A percentile compares a stretch with the other conserved stretches of the same genome.
These are phyloP conservation scores for Arthroderma sp. DNA, from an alignment of 2,329 filamentous ascomycete genomes.

Conservation along the genomic window DNA sequence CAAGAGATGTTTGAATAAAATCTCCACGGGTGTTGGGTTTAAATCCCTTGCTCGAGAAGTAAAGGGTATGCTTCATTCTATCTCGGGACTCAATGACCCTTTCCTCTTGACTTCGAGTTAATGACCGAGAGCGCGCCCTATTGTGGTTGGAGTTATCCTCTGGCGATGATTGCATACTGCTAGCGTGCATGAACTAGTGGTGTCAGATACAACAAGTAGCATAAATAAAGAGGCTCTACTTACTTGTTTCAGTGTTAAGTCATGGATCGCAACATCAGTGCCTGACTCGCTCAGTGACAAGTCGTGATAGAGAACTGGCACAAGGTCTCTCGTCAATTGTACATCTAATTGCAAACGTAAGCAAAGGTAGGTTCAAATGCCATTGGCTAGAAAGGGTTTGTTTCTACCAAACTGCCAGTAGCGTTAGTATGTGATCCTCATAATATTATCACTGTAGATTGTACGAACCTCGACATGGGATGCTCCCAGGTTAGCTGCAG, in stretches of 20 bases:
- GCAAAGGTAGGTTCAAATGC: slow-evolving; percentile 8
- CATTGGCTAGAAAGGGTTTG: neutral
- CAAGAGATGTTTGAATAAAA: slow-evolving; percentile 29
- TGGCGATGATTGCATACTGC: slow-evolving; percentile 16
- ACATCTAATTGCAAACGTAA: slow-evolving; percentile 21
- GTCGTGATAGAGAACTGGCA: slow-evolving; percentile 34
- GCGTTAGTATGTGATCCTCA: neutral
- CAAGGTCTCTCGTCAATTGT: slow-evolving; percentile 32
- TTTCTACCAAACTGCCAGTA: slow-evolving; percentile 16
- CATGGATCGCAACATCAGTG: slow-evolving; percentile 32
- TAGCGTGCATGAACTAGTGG: slow-evolving; percentile 22
- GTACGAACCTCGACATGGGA: slow-evolving; percentile 26
- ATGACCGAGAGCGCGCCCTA: slow-evolving; percentile 18
- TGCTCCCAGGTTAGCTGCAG: slow-evolving; percentile 25
- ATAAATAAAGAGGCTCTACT: neutral
- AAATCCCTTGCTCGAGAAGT: slow-evolving; percentile 30
- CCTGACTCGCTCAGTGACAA: slow-evolving; percentile 35
- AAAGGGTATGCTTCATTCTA: slow-evolving; percentile 31
- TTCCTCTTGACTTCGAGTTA: slow-evolving; percentile 11
- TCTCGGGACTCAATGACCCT: slow-evolving; percentile 11
- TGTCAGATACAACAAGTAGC: slow-evolving; percentile 7
- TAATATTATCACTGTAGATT: neutral
- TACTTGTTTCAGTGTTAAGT: slow-evolving; percentile 29
- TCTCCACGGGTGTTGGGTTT: slow-evolving; percentile 31
- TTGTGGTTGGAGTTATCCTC: neutral